These are phyloP conservation scores for Diaporthe amygdali DNA, from an alignment of 2,329 filamentous ascomycete genomes.

Conservation along the genomic window DNA sequence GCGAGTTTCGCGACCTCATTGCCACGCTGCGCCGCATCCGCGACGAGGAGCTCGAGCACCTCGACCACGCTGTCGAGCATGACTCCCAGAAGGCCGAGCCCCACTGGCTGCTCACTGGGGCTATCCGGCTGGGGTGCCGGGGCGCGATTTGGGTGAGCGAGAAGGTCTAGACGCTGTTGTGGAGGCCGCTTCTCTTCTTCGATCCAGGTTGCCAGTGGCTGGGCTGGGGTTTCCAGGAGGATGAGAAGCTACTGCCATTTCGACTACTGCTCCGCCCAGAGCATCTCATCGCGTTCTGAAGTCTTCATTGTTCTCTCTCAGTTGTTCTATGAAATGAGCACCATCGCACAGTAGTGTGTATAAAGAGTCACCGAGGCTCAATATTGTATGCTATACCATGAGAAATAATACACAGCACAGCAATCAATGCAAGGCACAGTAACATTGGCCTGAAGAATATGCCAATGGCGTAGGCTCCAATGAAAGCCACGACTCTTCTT, in stretches of 20 bases:
- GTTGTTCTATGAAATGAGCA: neutral
- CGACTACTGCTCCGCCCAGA: too few species aligned
- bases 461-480: too few species aligned
- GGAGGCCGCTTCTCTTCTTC: neutral
- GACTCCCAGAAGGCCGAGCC: constrained; percentile 90
- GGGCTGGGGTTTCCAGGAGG: neutral
- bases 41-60: constrained; percentile 95
- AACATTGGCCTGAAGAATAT: too few species aligned
- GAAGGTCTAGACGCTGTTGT: constrained; percentile 44
- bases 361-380: neutral
- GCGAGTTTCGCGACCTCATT: constrained; percentile 77
- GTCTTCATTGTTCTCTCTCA: neutral
- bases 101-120: constrained; percentile 85
- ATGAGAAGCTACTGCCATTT: neutral
- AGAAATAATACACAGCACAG: too few species aligned
- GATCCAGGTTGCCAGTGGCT: neutral
- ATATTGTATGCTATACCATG: too few species aligned
- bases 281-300: neutral
- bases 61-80: constrained; percentile 93
- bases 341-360: neutral
- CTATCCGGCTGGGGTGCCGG: constrained; percentile 88
- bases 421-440: too few species aligned
- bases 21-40: constrained; percentile 79
- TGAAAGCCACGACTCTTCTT: neutral
- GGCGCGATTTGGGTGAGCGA: constrained; percentile 93